These are phyloP conservation scores for Magnaporthales sp. DNA, from an alignment of 2,329 filamentous ascomycete genomes.

Conservation along the genomic window DNA sequence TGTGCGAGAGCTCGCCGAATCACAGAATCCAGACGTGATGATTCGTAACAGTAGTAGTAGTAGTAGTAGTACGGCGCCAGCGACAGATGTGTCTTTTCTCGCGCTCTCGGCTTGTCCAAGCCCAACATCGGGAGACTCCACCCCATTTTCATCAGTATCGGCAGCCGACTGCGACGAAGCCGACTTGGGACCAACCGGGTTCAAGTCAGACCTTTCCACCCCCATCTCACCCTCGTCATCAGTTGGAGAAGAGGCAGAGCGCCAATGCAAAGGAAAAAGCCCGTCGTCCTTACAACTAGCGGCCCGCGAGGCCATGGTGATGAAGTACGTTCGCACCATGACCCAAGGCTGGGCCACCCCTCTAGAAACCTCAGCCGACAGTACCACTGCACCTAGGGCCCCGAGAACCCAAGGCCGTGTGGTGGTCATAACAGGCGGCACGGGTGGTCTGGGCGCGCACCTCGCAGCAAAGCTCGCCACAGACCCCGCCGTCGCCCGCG, in stretches of 20 bases:
- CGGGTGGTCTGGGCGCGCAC: slow-evolving; percentile 29
- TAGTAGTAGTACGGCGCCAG: neutral
- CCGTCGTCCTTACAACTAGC: neutral
- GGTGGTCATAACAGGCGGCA: slow-evolving; percentile 28
- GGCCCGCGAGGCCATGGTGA: neutral
- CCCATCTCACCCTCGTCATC: neutral
- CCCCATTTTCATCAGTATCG: neutral
- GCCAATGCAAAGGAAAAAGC: neutral
- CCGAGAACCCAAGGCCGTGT: neutral
- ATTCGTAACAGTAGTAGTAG: neutral
- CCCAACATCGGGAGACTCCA: neutral
- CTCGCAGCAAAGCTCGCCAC: slow-evolving; percentile 21
- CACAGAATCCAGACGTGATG: neutral
- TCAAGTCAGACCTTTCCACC: neutral
- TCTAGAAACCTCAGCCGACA: neutral
- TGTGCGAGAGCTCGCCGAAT: neutral
- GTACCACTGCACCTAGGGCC: neutral
- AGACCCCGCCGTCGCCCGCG: slow-evolving; percentile 16
- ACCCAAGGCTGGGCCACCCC: neutral
- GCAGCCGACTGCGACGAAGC: neutral
- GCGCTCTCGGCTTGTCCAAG: neutral
- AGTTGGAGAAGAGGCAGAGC: neutral
- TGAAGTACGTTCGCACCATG: neutral
- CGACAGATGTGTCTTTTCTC: neutral
- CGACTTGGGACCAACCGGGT: neutral